Conservation (phyloP, 176 grass and related monocot genomes). For the Saccharum spontaneum region DNA sequence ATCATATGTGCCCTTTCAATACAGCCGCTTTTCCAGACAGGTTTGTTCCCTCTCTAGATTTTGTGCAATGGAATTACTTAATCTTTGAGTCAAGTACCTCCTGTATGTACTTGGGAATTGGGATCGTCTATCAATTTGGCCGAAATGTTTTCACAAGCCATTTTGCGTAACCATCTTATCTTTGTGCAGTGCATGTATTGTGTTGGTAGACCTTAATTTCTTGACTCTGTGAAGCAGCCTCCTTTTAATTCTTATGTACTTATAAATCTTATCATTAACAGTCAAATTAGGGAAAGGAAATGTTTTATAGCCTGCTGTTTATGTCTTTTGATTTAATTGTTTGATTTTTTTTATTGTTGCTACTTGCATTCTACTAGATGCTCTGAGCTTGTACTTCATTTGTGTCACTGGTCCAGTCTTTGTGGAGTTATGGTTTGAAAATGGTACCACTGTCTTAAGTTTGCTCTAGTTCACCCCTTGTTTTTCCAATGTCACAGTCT, state of each 20-base stretch:
- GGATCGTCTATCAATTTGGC: background rate
- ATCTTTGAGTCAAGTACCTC: background rate
- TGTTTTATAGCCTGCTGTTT: background rate
- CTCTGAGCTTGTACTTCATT: background rate
- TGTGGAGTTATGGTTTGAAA: background rate
- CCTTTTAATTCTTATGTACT: background rate
- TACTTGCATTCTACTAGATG: background rate
- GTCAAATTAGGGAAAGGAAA: background rate
- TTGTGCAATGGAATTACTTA: background rate
- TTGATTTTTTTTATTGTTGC: background rate
- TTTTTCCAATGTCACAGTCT: conserved; percentile 54
- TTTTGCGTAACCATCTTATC: background rate
- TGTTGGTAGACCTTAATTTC: no score
- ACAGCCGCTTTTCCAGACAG: conserved; percentile 94
- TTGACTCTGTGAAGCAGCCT: background rate
- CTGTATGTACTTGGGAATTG: conserved; percentile 4
- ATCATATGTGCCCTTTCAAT: conserved; percentile 97
- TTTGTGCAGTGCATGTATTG: background rate
- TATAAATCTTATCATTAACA: conserved; percentile 8
- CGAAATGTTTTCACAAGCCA: background rate
- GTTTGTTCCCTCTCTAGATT: conserved; percentile 42
- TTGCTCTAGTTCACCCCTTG: background rate
- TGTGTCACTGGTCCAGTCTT: background rate
- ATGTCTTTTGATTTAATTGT: background rate
- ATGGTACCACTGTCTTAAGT: no score